Conservation (phyloP, 2,329 filamentous ascomycete genomes). For the Colletotrichum chlorophyti region DNA sequence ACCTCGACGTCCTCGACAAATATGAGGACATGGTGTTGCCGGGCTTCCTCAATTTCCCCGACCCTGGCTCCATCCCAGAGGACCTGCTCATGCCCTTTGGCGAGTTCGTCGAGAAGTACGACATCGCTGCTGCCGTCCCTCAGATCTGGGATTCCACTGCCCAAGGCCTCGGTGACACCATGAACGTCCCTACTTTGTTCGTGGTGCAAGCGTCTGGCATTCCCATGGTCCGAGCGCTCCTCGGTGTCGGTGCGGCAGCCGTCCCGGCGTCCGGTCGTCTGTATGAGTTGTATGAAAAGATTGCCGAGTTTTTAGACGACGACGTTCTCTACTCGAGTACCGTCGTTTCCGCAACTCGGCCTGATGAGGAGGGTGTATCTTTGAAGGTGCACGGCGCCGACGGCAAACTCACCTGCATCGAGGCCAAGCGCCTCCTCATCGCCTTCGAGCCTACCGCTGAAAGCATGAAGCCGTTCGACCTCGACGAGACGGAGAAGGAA, state of each 20-base stretch:
- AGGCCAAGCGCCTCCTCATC: slow-evolving; percentile 34
- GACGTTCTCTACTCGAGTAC: slow-evolving; percentile 34
- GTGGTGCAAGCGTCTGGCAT: slow-evolving; percentile 27
- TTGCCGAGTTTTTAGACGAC: slow-evolving; percentile 28
- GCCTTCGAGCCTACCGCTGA: slow-evolving; percentile 33
- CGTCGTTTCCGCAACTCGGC: slow-evolving; percentile 16
- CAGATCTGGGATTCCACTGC: slow-evolving; percentile 29
- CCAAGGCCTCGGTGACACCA: slow-evolving; percentile 31
- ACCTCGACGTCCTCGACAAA: slow-evolving; percentile 35
- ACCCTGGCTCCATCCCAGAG: slow-evolving; percentile 48
- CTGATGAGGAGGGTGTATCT: slow-evolving; percentile 27
- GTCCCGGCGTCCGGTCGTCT: slow-evolving; percentile 31
- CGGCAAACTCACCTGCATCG: slow-evolving; percentile 26
- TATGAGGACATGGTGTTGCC: slow-evolving; percentile 43
- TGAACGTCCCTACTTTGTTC: slow-evolving; percentile 28
- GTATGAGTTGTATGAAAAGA: slow-evolving; percentile 29
- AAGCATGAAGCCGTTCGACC: slow-evolving; percentile 30
- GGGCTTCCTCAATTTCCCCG: slow-evolving; percentile 46
- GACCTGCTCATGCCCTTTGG: slow-evolving; percentile 55
- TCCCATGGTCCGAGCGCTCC: slow-evolving; percentile 33
- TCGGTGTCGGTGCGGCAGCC: slow-evolving; percentile 28
- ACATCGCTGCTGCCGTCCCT: slow-evolving; percentile 48
- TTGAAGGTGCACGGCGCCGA: slow-evolving; percentile 17
- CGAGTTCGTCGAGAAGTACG: slow-evolving; percentile 54
- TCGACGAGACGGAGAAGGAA: slow-evolving; percentile 28